Base-by-base conservation (phyloP, 2,329 filamentous ascomycete species). In the Bipolaris zeicola region DNA sequence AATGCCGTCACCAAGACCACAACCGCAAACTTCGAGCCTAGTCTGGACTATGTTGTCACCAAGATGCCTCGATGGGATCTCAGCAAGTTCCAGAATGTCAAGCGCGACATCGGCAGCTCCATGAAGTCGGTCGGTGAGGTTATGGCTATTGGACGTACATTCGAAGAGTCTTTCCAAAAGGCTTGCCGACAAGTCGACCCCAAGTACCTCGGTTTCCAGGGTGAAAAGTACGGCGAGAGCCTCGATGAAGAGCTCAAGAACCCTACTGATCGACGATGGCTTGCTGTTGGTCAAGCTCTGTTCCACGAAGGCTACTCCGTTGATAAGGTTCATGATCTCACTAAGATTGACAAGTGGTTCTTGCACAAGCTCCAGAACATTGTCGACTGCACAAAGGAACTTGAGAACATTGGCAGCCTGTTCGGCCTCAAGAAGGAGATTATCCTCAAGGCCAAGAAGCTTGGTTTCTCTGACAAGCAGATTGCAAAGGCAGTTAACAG, bases 121-220 rank as follows among this genome's bases (percentile, higher is more conserved):
- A 99, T 99, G 95, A 99, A 98, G 83, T 97, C 93, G 22, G 93
- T 99, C 55, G 95, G 95, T 75, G 95, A 99, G 80, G 95, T 99
- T 58, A 99, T 99, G 95, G 95, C 95, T 63, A 98, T 99, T 71
- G 95, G 95, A 66, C 89, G 95, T 78, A 98, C 95, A 28, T 99
- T 98, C 70, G 95, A 99, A 80, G 95, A 99, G 81, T 96, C 92
- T 14, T 96, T 99, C 82, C 95, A 99, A 79, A 99, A 99, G 83
- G 95, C 95, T 61, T 96, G 97, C 74, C 91, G 95, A 58, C 92
- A 96, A 81, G 94, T 99, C 64, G 95, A 99, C 75, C 94, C 95
- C 66, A 87, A 85, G 70, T 98, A 91, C 76, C 80, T 94, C 63
- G 95, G 95, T 65, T 96, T 98, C 83, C 92, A 98, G 81, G 94